These are phyloP conservation scores for Tolypocladium tundrense DNA, from an alignment of 2,329 filamentous ascomycete genomes.

Conservation along the genomic window DNA sequence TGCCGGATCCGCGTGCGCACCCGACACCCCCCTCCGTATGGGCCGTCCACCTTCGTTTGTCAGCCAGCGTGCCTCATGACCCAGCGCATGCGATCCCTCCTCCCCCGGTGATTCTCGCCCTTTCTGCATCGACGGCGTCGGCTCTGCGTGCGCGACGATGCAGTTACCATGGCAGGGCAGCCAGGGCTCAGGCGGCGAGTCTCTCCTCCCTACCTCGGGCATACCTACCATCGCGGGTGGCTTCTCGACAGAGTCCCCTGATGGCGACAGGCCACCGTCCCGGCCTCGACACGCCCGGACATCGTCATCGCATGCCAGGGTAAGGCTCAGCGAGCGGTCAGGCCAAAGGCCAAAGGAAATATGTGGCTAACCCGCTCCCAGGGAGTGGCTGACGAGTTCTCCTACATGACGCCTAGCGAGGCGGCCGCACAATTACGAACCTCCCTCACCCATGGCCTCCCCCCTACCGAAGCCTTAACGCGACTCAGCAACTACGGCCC, in stretches of 20 bases:
- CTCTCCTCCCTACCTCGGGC: slow-evolving; percentile 23
- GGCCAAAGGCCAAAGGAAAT: no score
- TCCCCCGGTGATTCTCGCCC: slow-evolving; percentile 6
- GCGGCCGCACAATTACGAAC: slow-evolving; percentile 69
- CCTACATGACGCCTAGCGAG: slow-evolving; percentile 64
- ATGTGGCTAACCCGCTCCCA: slow-evolving; percentile 12
- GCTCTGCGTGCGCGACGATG: slow-evolving; percentile 18
- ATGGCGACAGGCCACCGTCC: slow-evolving; percentile 15
- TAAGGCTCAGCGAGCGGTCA: slow-evolving; percentile 18
- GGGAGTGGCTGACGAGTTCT: slow-evolving; percentile 49
- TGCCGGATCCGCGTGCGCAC: background rate
- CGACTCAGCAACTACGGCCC: slow-evolving; percentile 73
- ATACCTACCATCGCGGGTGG: slow-evolving; percentile 21
- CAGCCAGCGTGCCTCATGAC: slow-evolving; percentile 10
- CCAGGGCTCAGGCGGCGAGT: slow-evolving; percentile 18
- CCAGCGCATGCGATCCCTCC: slow-evolving; percentile 10
- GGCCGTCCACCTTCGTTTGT: background rate
- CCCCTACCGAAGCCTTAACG: slow-evolving; percentile 68
- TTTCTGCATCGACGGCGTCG: slow-evolving; percentile 8
- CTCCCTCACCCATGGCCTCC: slow-evolving; percentile 73
- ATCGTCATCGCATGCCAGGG: slow-evolving; percentile 45
- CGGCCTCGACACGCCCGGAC: slow-evolving; percentile 32
- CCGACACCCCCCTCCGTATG: background rate
- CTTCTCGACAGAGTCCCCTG: slow-evolving; percentile 12
- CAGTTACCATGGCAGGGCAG: slow-evolving; percentile 26